Conservation (phyloP, 2,329 filamentous ascomycete species). For the Aspergillus carbonarius region DNA sequence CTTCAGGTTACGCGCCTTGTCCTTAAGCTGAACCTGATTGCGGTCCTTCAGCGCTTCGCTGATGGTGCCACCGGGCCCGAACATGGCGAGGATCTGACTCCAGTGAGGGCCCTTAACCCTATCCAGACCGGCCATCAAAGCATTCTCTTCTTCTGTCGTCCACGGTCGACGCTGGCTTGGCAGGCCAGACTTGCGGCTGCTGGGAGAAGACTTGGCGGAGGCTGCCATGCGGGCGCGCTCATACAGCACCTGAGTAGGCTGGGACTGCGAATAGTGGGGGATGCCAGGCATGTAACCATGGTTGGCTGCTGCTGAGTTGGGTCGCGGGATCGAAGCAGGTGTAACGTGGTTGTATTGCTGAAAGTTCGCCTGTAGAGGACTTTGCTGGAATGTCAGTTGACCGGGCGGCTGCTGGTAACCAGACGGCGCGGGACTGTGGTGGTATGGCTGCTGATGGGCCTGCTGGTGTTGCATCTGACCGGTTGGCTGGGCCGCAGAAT, state of each 20-base stretch:
- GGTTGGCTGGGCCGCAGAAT: constrained; percentile 34
- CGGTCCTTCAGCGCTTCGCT: constrained; percentile 83
- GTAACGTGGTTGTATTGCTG: constrained; percentile 43
- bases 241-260: constrained; percentile 57
- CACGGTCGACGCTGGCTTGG: constrained; percentile 71
- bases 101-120: constrained; percentile 88
- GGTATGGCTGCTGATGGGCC: constrained; percentile 31
- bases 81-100: constrained; percentile 85
- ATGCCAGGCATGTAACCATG: constrained; percentile 48
- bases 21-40: constrained; percentile 88
- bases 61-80: constrained; percentile 74
- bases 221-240: constrained; percentile 58
- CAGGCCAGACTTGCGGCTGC: constrained; percentile 51
- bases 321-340: constrained; percentile 29
- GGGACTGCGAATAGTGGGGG: constrained; percentile 48
- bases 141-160: constrained; percentile 86
- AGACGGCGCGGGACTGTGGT: constrained; percentile 37
- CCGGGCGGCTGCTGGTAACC: constrained; percentile 36
- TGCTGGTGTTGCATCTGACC: constrained; percentile 24
- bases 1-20: constrained; percentile 87
- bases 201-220: constrained; percentile 55
- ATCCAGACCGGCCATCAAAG: constrained; percentile 83
- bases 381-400: constrained; percentile 41
- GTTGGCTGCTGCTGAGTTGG: constrained; percentile 37
- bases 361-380: constrained; percentile 41